A percentile compares a stretch with the other conserved stretches of the same genome.
These are phyloP conservation scores for Suillus placidus DNA, from an alignment of 768 basidiomycete genomes.

Conservation along the genomic window DNA sequence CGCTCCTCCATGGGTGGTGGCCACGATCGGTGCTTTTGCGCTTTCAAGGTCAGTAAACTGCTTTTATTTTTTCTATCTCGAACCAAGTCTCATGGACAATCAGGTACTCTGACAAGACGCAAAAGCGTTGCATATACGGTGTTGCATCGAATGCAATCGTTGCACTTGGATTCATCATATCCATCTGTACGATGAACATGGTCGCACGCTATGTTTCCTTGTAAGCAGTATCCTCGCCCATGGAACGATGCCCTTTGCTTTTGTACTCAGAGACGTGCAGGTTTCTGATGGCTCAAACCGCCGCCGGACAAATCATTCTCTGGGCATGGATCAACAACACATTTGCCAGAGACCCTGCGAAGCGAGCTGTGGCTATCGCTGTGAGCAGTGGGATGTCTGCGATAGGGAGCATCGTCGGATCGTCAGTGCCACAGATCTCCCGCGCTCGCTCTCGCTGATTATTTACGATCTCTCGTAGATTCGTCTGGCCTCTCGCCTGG, in stretches of 20 bases:
- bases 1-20: constrained; percentile 41
- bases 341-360: constrained; percentile 74
- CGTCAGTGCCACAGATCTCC: constrained; percentile 48
- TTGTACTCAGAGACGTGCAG: constrained; percentile 33
- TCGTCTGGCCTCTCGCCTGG: constrained; percentile 66
- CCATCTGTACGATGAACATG: constrained; percentile 60
- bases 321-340: constrained; percentile 46
- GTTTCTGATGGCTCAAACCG: constrained; percentile 72
- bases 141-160: constrained; percentile 51
- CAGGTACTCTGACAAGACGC: constrained; percentile 67
- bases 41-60: constrained; percentile 4
- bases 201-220: constrained; percentile 62
- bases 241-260: not conserved
- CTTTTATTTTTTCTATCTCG: not conserved
- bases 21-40: constrained; percentile 34
- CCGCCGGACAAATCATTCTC: constrained; percentile 70
- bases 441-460: not conserved
- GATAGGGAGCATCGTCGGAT: constrained; percentile 78
- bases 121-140: constrained; percentile 73
- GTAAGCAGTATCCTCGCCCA: too few species aligned
- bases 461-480: constrained; percentile 34
- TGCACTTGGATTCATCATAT: constrained; percentile 64
- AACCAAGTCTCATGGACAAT: not conserved
- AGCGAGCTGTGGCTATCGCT: constrained; percentile 80
- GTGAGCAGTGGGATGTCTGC: constrained; percentile 78